A percentile compares a stretch with the other conserved stretches of the same genome.
Conservation (phyloP, 2,329 filamentous ascomycete genomes). For the Pseudogymnoascus pannorum region DNA sequence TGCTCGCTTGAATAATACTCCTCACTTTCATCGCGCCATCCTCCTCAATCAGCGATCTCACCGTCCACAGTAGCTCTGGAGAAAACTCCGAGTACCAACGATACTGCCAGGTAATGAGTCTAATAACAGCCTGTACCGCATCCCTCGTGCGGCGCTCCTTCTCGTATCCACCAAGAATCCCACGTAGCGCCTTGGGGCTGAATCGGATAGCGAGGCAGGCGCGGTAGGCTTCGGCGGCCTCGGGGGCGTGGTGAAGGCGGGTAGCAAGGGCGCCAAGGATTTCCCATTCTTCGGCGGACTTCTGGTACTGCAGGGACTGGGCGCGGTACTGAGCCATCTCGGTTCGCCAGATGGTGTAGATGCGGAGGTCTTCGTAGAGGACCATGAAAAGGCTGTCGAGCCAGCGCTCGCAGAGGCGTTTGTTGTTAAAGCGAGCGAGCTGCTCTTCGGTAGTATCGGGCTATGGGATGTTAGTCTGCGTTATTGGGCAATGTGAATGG, state of each 20-base stretch:
- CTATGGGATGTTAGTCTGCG: constrained; percentile 34
- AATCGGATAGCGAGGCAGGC: constrained; percentile 82
- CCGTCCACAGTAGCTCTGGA: constrained; percentile 76
- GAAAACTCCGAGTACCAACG: constrained; percentile 99
- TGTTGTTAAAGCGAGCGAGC: constrained; percentile 91
- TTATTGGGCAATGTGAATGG: constrained; percentile 19
- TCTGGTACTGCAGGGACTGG: constrained; percentile 92
- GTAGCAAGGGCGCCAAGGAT: constrained; percentile 90
- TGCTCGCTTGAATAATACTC: constrained; percentile 95
- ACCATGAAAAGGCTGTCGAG: constrained; percentile 99
- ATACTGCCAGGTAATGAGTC: constrained; percentile 96
- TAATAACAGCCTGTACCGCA: constrained; percentile 76
- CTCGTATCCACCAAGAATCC: constrained; percentile 74
- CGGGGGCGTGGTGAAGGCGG: constrained; percentile 82
- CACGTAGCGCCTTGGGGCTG: constrained; percentile 84
- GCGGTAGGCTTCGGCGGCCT: constrained; percentile 88
- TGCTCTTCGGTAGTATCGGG: constrained; percentile 58
- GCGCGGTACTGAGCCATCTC: constrained; percentile 94
- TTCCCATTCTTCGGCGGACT: constrained; percentile 96
- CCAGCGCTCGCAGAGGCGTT: constrained; percentile 95
- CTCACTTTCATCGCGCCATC: constrained; percentile 96
- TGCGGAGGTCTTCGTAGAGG: constrained; percentile 91
- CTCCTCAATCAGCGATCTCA: constrained; percentile 90
- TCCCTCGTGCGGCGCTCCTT: constrained; percentile 71
- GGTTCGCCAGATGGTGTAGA: constrained; percentile 98